These are phyloP conservation scores for Exidia glandulosa DNA, from an alignment of 768 basidiomycete genomes.

Conservation along the genomic window DNA sequence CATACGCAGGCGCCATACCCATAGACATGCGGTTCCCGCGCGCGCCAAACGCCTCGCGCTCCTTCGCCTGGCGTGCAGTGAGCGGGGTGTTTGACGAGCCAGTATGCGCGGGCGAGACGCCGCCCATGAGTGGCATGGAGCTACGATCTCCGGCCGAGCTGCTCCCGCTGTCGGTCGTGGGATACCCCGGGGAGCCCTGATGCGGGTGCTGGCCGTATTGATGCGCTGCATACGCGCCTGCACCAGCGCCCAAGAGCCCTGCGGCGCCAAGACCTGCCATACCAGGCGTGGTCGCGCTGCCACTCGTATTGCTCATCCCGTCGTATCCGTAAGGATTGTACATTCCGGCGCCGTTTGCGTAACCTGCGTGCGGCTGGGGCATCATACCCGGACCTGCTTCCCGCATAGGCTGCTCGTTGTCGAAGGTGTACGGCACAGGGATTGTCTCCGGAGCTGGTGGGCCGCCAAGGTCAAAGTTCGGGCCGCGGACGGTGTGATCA, in stretches of 20 bases:
- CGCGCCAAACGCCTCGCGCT: not conserved
- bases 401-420: not conserved
- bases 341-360: too few species aligned
- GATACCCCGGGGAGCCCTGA: not conserved
- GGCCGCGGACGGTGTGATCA: not conserved
- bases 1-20: not conserved
- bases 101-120: not conserved
- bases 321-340: too few species aligned
- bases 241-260: not conserved
- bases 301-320: too few species aligned
- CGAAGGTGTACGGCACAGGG: not conserved
- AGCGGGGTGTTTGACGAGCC: not conserved
- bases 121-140: not conserved
- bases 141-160: not conserved
- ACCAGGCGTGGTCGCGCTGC: slow-evolving; percentile 2
- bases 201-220: not conserved
- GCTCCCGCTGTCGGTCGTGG: not conserved
- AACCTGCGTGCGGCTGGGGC: not conserved
- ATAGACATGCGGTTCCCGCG: not conserved
- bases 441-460: not conserved
- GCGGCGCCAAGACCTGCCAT: slow-evolving; percentile 3
- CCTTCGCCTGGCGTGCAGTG: not conserved
- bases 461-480: not conserved
- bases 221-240: not conserved
- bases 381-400: not conserved